Percentiles rank a stretch among this genome's conserved stretches.
Evolutionary conservation across 805 yeast genomes (phyloP).

Genomic region (Candida michaelii): DNA sequence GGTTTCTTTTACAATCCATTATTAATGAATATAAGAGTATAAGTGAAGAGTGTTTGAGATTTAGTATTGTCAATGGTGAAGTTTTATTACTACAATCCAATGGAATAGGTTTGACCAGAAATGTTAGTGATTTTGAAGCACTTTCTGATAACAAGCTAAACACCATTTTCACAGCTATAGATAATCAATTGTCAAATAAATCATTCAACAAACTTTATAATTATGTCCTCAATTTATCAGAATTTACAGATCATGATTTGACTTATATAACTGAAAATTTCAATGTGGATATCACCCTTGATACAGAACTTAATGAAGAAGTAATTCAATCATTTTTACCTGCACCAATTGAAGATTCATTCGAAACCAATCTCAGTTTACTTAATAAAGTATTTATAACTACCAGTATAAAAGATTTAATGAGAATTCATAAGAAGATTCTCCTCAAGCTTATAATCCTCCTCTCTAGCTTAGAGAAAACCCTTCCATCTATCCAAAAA

Average conservation of each 20-base stretch:
- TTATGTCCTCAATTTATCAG: not conserved
- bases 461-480: slow-evolving; percentile 29
- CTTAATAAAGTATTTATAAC: slow-evolving; percentile 25
- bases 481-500: slow-evolving; percentile 23
- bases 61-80: slow-evolving; percentile 26
- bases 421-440: slow-evolving; percentile 24
- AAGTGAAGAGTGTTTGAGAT: slow-evolving; percentile 57
- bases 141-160: slow-evolving; percentile 20
- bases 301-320: slow-evolving; percentile 17
- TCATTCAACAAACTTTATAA: slow-evolving; percentile 24
- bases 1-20: slow-evolving; percentile 69
- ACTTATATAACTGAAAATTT: slow-evolving; percentile 25
- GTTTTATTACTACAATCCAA: slow-evolving; percentile 30
- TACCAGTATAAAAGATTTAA: slow-evolving; percentile 28
- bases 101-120: slow-evolving; percentile 32
- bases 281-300: slow-evolving; percentile 13
- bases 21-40: slow-evolving; percentile 69
- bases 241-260: slow-evolving; percentile 12
- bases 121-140: slow-evolving; percentile 32
- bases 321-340: too few species aligned
- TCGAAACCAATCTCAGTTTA: slow-evolving; percentile 18
- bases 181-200: slow-evolving; percentile 28
- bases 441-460: slow-evolving; percentile 26
- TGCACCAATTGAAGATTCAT: not conserved
- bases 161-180: slow-evolving; percentile 22